Percentiles rank a stretch among this genome's conserved stretches.
These are phyloP conservation scores for Pichia sp. DNA, from an alignment of 1,139 yeast genomes.

Conservation along the genomic window DNA sequence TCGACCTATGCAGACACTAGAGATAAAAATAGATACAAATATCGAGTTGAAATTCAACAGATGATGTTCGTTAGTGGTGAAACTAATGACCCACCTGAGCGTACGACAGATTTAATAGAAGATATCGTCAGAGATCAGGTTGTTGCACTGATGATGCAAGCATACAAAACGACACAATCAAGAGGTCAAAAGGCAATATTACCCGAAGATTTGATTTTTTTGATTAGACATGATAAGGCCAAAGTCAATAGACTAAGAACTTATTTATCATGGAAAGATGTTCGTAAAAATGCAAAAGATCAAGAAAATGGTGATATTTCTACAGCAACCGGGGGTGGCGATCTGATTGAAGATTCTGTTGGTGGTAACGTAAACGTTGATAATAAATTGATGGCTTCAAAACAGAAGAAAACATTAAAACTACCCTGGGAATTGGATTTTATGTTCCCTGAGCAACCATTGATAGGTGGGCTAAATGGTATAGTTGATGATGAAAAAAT, in stretches of 20 bases:
- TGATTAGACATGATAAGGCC: conserved; percentile 90
- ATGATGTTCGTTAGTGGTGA: conserved; percentile 99
- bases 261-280: conserved; percentile 94
- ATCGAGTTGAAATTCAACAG: conserved; percentile 83
- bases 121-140: conserved; percentile 96
- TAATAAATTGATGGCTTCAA: conserved; percentile 55
- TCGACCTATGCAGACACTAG: conserved; percentile 7
- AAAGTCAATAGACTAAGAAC: conserved; percentile 88
- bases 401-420: conserved; percentile 72
- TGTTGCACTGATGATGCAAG: conserved; percentile 72
- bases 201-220: conserved; percentile 88
- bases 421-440: conserved; percentile 94
- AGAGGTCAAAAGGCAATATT: conserved; percentile 83
- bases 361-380: conserved; percentile 37
- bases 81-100: conserved; percentile 87
- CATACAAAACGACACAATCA: conserved; percentile 67
- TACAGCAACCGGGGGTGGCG: conserved; percentile 46
- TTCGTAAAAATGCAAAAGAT: conserved; percentile 93
- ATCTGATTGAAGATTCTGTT: conserved; percentile 46
- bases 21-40: conserved; percentile 52
- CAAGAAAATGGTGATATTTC: conserved; percentile 75
- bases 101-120: conserved; percentile 84
- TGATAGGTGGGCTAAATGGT: conserved; percentile 57
- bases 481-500: conserved; percentile 50
- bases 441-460: conserved; percentile 86